Conservation (phyloP, 345 rosid species). For the Brassica nigra region DNA sequence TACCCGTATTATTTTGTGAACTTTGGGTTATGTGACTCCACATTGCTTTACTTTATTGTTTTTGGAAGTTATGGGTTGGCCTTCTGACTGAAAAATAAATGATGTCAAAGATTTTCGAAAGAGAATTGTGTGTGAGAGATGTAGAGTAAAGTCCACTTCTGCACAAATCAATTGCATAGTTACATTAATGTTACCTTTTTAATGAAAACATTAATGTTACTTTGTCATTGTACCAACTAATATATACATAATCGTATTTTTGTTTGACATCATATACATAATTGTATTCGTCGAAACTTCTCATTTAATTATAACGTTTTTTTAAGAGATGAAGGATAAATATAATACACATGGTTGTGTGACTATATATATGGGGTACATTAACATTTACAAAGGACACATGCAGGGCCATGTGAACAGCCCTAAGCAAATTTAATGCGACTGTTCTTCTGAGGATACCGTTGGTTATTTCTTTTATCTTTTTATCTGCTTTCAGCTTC, state of each 20-base stretch:
- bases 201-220: slow-evolving; percentile 27
- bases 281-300: slow-evolving; percentile 26
- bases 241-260: background rate
- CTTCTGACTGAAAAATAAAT: slow-evolving; percentile 22
- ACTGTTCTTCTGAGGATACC: slow-evolving; percentile 21
- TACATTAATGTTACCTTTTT: slow-evolving; percentile 12
- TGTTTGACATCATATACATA: slow-evolving; percentile 1
- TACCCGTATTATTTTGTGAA: background rate
- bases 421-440: slow-evolving; percentile 30
- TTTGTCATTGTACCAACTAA: slow-evolving; percentile 34
- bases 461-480: background rate
- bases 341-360: slow-evolving; percentile 23
- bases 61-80: background rate
- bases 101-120: slow-evolving; percentile 13
- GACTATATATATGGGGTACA: slow-evolving; percentile 35
- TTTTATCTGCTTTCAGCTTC: background rate
- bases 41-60: background rate
- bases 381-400: slow-evolving; percentile 42
- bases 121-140: slow-evolving; percentile 18
- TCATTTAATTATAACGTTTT: background rate
- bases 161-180: slow-evolving; percentile 24
- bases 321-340: background rate
- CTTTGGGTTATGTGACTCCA: background rate
- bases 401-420: slow-evolving; percentile 44
- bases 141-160: slow-evolving; percentile 36